Evolutionary conservation across 2,329 filamentous ascomycete species (phyloP).

Genomic region (Trichoderma hamatum): DNA sequence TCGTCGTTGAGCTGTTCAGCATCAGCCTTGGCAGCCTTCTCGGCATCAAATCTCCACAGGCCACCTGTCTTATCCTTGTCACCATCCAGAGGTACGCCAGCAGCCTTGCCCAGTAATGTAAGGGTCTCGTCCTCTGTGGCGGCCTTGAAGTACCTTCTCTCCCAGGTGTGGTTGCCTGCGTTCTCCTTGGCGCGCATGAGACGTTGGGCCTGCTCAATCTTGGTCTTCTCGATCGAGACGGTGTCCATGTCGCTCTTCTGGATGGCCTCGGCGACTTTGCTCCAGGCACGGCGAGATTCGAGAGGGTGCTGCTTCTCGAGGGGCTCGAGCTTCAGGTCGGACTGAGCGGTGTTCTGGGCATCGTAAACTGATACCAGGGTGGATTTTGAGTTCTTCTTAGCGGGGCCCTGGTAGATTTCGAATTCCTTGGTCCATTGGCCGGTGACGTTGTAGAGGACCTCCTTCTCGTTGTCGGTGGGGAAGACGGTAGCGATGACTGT

Average conservation of each 20-base stretch:
- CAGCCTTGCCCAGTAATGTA: conserved; percentile 47
- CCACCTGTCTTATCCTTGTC: conserved; percentile 64
- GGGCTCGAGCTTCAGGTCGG: conserved; percentile 70
- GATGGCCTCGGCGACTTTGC: conserved; percentile 80
- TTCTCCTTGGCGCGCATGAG: conserved; percentile 71
- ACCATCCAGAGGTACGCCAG: conserved; percentile 54
- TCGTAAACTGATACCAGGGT: conserved; percentile 63
- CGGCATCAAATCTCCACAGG: conserved; percentile 61
- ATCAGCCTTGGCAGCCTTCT: conserved; percentile 46
- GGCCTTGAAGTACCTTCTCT: conserved; percentile 77
- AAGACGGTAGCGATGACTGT: conserved; percentile 77
- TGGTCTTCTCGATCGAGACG: conserved; percentile 76
- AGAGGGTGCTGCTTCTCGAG: conserved; percentile 81
- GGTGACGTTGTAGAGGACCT: conserved; percentile 76
- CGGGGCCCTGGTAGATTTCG: conserved; percentile 69
- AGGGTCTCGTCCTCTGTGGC: conserved; percentile 54
- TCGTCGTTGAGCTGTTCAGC: conserved; percentile 44
- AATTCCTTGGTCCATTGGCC: conserved; percentile 91
- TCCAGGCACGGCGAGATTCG: conserved; percentile 87
- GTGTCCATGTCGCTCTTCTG: conserved; percentile 80
- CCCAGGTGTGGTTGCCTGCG: conserved; percentile 75
- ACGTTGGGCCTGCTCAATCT: conserved; percentile 89
- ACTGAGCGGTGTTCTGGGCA: conserved; percentile 59
- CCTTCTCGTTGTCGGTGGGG: conserved; percentile 70
- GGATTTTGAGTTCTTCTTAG: conserved; percentile 53